These are phyloP conservation scores for Aureobasidium sp. DNA, from an alignment of 2,329 filamentous ascomycete genomes.

Conservation along the genomic window DNA sequence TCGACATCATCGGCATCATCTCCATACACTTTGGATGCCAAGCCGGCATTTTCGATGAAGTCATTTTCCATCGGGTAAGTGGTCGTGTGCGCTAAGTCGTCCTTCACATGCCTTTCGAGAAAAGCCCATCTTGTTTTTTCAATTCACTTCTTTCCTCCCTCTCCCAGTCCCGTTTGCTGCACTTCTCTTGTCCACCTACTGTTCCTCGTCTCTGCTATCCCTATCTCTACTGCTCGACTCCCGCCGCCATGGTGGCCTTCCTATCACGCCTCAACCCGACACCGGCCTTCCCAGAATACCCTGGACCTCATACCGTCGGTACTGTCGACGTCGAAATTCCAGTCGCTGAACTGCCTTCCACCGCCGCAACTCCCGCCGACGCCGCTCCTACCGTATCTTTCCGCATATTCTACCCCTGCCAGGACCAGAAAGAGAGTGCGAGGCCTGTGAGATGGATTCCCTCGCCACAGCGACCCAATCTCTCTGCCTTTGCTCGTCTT, in stretches of 20 bases:
- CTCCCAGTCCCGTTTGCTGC: not conserved
- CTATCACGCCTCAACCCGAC: constrained; percentile 50
- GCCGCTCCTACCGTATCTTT: constrained; percentile 64
- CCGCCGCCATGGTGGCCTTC: constrained; percentile 30
- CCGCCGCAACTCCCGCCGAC: constrained; percentile 48
- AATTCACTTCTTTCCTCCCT: not conserved
- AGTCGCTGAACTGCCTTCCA: constrained; percentile 43
- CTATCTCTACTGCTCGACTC: not conserved
- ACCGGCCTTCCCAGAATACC: constrained; percentile 65
- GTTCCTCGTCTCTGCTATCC: not conserved
- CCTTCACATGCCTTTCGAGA: constrained; percentile 8
- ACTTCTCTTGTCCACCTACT: not conserved
- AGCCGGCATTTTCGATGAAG: not conserved
- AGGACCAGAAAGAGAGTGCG: constrained; percentile 21
- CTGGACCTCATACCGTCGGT: constrained; percentile 69
- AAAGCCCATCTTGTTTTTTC: not conserved
- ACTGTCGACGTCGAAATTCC: constrained; percentile 74
- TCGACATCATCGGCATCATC: not conserved
- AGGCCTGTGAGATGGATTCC: constrained; percentile 65
- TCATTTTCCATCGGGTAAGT: constrained; percentile 1
- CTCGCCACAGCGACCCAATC: constrained; percentile 62
- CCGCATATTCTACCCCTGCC: constrained; percentile 71
- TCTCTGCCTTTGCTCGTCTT: constrained; percentile 69
- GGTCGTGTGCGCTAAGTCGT: constrained; percentile 7
- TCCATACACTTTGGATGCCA: not conserved